A percentile compares a stretch with the other conserved stretches of the same genome.
phyloP scores from a whole-genome alignment of 768 basidiomycete species.

The Porphyrellus cyaneotinctus region DNA sequence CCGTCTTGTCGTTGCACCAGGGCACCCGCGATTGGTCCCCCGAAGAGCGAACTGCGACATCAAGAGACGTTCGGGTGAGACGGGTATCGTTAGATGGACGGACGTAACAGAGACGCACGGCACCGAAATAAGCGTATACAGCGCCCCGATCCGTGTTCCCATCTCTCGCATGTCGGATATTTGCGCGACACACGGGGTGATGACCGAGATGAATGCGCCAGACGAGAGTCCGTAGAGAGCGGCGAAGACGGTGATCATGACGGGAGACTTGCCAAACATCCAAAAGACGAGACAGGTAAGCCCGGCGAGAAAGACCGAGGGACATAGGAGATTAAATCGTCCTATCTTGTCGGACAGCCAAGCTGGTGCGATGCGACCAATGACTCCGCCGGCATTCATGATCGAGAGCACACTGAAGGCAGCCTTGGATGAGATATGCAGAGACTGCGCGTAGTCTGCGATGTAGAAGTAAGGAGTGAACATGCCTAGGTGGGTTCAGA shows the following conservation, averaged over 20 bases:
- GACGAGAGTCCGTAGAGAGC: constrained; percentile 59
- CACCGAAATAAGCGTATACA: constrained; percentile 63
- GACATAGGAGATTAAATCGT: constrained; percentile 61
- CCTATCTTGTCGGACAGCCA: constrained; percentile 63
- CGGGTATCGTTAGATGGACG: background rate
- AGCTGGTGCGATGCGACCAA: constrained; percentile 63
- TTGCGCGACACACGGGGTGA: constrained; percentile 65
- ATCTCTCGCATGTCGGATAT: constrained; percentile 57
- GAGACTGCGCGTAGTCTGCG: constrained; percentile 49
- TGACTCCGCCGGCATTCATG: constrained; percentile 64
- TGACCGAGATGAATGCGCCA: constrained; percentile 63
- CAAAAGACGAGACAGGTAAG: constrained; percentile 57
- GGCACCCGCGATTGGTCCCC: constrained; percentile 61
- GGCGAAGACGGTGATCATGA: constrained; percentile 48
- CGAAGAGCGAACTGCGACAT: constrained; percentile 50
- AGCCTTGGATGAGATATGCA: constrained; percentile 33
- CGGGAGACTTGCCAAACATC: constrained; percentile 43
- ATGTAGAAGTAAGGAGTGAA: constrained; percentile 75
- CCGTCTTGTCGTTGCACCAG: constrained; percentile 46
- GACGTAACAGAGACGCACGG: constrained; percentile 51
- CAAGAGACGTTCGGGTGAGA: background rate
- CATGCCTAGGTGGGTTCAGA: constrained; percentile 41
- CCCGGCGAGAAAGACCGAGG: constrained; percentile 60
- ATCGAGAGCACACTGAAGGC: constrained; percentile 58
- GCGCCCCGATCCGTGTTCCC: constrained; percentile 58